Conservation (phyloP, 768 basidiomycete genomes). For the Boletus edulis region DNA sequence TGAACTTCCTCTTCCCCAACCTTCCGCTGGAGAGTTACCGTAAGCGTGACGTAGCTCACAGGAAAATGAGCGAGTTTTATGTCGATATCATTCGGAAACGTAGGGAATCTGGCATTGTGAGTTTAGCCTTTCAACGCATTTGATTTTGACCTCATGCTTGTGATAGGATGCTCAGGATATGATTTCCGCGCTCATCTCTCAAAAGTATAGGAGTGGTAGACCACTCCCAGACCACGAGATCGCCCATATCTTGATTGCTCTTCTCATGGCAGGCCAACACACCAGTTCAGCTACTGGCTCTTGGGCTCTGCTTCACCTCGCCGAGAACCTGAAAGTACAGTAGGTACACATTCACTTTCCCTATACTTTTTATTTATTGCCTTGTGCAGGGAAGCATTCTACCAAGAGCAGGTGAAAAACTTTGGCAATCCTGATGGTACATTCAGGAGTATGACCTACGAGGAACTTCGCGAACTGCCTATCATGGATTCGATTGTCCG, state of each 20-base stretch:
- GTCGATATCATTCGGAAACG: slow-evolving; percentile 80
- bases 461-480: slow-evolving; percentile 80
- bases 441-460: slow-evolving; percentile 78
- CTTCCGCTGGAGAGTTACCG: slow-evolving; percentile 90
- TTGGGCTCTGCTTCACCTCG: slow-evolving; percentile 89
- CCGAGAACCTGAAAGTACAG: slow-evolving; percentile 70
- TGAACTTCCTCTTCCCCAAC: slow-evolving; percentile 95
- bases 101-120: slow-evolving; percentile 45
- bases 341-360: slow-evolving; percentile 37
- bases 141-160: background rate
- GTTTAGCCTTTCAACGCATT: slow-evolving; percentile 4
- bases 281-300: slow-evolving; percentile 91
- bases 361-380: background rate
- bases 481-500: slow-evolving; percentile 87
- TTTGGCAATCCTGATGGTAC: slow-evolving; percentile 80
- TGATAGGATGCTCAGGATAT: slow-evolving; percentile 80
- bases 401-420: slow-evolving; percentile 82
- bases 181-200: slow-evolving; percentile 82
- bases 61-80: slow-evolving; percentile 93
- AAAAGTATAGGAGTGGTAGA: slow-evolving; percentile 80
- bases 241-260: slow-evolving; percentile 97
- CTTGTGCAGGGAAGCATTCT: slow-evolving; percentile 68
- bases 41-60: slow-evolving; percentile 83
- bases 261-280: slow-evolving; percentile 99
- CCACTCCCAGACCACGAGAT: slow-evolving; percentile 84